These are phyloP conservation scores for Quercus dentata DNA, from an alignment of 306 rosid species.

Conservation along the genomic window DNA sequence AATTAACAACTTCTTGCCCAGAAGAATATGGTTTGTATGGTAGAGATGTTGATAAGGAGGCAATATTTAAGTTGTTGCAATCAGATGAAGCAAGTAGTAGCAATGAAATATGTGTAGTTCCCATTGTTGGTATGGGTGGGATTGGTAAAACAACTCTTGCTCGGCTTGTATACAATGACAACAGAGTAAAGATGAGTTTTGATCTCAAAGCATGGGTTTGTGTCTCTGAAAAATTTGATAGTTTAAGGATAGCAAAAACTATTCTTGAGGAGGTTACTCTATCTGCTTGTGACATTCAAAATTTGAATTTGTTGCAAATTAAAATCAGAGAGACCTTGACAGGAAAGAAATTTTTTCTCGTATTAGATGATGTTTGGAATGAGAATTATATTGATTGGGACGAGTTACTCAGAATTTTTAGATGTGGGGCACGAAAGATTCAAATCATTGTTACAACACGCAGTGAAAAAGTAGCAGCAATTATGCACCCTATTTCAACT, in stretches of 20 bases:
- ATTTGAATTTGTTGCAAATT: not conserved
- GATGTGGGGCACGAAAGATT: conserved; percentile 1
- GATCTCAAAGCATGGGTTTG: conserved; percentile 1
- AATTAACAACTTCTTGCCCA: too few species aligned
- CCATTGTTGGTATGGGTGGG: not conserved
- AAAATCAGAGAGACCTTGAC: not conserved
- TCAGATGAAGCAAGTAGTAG: too few species aligned
- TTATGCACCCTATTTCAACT: not conserved
- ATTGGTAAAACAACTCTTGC: conserved; percentile 21
- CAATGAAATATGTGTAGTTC: not conserved
- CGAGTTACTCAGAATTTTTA: conserved; percentile 1
- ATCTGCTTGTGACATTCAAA: not conserved
- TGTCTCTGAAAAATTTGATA: conserved; percentile 2
- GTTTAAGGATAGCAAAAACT: not conserved
- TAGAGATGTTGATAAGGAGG: too few species aligned
- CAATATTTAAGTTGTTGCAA: too few species aligned
- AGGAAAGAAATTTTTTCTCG: not conserved
- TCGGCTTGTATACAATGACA: not conserved
- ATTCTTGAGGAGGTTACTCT: not conserved
- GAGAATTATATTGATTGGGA: conserved; percentile 15
- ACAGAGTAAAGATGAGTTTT: not conserved
- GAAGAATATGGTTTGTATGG: too few species aligned
- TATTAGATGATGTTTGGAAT: conserved; percentile 21
- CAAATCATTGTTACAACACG: conserved; percentile 12
- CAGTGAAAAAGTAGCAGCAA: not conserved